These are phyloP conservation scores for Sarocladiaceae sp. DNA, from an alignment of 2,329 filamentous ascomycete species.

Conservation along the genomic window DNA sequence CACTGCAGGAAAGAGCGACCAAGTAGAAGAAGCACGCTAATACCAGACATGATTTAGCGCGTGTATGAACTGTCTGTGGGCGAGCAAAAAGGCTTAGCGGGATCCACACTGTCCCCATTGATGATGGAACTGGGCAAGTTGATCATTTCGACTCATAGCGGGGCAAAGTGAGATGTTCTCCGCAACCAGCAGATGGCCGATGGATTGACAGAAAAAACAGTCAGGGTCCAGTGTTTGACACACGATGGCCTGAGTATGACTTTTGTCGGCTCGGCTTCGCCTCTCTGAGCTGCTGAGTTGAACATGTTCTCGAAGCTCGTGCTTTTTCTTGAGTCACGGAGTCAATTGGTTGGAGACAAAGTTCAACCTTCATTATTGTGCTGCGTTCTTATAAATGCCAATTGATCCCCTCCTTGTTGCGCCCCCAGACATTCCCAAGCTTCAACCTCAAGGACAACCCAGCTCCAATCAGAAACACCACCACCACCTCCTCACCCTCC, in stretches of 20 bases:
- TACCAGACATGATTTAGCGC: not conserved
- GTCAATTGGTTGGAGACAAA: not conserved
- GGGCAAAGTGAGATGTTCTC: not conserved
- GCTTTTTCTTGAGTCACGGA: not conserved
- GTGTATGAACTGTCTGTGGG: too few relatives aligned
- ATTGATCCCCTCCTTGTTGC: too few relatives aligned
- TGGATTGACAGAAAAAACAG: not conserved
- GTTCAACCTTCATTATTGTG: too few relatives aligned
- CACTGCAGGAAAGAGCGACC: not conserved
- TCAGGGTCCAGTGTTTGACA: not conserved
- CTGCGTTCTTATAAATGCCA: slow-evolving; percentile 1
- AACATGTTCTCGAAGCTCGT: not conserved
- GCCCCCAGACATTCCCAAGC: too few relatives aligned
- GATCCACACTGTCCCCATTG: not conserved
- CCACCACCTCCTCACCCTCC: not conserved
- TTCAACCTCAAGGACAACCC: too few relatives aligned
- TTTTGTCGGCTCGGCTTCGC: not conserved
- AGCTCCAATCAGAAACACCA: too few relatives aligned
- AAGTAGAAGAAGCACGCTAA: not conserved
- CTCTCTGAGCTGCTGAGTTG: too few relatives aligned
- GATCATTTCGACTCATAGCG: slow-evolving; percentile 9
- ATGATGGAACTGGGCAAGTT: not conserved
- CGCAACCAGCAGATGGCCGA: not conserved
- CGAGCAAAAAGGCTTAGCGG: slow-evolving; percentile 3
- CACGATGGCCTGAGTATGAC: not conserved